Conservation (phyloP, 768 basidiomycete species). For the Pisolithus microcarpus region DNA sequence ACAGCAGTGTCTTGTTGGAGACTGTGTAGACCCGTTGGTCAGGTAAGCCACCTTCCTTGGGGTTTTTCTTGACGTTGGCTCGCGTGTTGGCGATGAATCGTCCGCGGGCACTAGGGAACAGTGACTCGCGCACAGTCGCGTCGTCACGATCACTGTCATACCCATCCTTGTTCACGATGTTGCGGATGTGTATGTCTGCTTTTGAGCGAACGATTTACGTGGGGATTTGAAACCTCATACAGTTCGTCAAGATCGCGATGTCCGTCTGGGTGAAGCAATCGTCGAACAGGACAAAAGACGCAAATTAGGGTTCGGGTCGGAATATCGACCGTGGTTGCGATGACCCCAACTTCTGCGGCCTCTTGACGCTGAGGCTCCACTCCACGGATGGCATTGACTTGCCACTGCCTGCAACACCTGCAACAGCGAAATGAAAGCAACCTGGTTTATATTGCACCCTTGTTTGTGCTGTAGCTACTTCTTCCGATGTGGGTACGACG, state of each 20-base stretch:
- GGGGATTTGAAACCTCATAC: slow-evolving; percentile 10
- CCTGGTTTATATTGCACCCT: slow-evolving; percentile 11
- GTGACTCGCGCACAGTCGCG: background rate
- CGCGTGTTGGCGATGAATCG: slow-evolving; percentile 15
- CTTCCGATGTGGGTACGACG: slow-evolving; percentile 10
- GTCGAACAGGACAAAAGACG: slow-evolving; percentile 12
- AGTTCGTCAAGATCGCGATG: slow-evolving; percentile 9
- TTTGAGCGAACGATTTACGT: slow-evolving; percentile 14
- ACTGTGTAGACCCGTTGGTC: slow-evolving; percentile 19
- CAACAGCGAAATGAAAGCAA: slow-evolving; percentile 22
- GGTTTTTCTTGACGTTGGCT: slow-evolving; percentile 8
- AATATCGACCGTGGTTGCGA: slow-evolving; percentile 20
- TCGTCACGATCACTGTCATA: slow-evolving; percentile 7
- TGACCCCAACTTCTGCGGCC: slow-evolving; percentile 17
- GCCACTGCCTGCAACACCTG: slow-evolving; percentile 19
- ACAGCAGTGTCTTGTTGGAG: slow-evolving; percentile 8
- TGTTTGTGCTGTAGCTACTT: slow-evolving; percentile 2
- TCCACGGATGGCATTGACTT: slow-evolving; percentile 25
- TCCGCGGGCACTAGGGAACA: slow-evolving; percentile 9
- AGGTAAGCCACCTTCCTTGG: slow-evolving; percentile 12
- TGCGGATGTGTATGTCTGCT: slow-evolving; percentile 11
- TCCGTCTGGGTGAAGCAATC: slow-evolving; percentile 11
- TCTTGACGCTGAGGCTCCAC: slow-evolving; percentile 7
- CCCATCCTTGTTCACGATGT: slow-evolving; percentile 4
- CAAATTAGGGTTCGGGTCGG: slow-evolving; percentile 12